Evolutionary conservation across 495 filamentous ascomycete genomes (phyloP).

Genomic region (Trichoderma orchidacearum): DNA sequence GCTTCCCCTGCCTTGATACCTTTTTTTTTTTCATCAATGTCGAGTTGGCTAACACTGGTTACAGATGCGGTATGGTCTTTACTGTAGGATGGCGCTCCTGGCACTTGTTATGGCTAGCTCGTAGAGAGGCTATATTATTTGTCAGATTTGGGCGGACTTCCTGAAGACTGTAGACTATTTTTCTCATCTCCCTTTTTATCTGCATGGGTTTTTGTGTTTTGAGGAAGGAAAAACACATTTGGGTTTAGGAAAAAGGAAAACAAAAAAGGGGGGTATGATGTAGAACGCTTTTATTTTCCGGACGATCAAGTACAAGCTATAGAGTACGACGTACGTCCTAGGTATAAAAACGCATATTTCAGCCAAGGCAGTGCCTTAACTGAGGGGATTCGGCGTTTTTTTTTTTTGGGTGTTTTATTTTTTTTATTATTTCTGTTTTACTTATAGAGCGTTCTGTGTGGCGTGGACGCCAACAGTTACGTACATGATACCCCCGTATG

Average conservation of each 20-base stretch:
- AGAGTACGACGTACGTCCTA: not conserved
- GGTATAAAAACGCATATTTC: not conserved
- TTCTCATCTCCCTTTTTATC: not conserved
- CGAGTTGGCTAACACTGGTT: conserved; percentile 24
- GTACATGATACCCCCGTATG: conserved; percentile 4
- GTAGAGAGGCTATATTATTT: not conserved
- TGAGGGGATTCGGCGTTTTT: not conserved
- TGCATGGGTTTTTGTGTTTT: too few species aligned
- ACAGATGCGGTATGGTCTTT: conserved; percentile 96
- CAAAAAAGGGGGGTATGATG: not conserved
- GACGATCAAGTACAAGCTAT: not conserved
- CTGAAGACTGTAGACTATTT: not conserved
- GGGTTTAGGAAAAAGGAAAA: not conserved
- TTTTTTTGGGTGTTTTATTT: not conserved
- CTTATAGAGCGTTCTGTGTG: conserved; percentile 4
- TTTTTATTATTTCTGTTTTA: not conserved
- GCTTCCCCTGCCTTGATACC: not conserved
- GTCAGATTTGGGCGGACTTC: not conserved
- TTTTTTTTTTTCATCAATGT: not conserved
- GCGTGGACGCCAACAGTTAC: not conserved
- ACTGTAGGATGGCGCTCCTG: conserved; percentile 93
- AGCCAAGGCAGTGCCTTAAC: not conserved
- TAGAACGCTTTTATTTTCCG: not conserved
- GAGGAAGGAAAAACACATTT: not conserved
- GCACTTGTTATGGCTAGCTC: conserved; percentile 47